phyloP scores from a whole-genome alignment of 306 rosid species.

The Datisca glomerata region DNA sequence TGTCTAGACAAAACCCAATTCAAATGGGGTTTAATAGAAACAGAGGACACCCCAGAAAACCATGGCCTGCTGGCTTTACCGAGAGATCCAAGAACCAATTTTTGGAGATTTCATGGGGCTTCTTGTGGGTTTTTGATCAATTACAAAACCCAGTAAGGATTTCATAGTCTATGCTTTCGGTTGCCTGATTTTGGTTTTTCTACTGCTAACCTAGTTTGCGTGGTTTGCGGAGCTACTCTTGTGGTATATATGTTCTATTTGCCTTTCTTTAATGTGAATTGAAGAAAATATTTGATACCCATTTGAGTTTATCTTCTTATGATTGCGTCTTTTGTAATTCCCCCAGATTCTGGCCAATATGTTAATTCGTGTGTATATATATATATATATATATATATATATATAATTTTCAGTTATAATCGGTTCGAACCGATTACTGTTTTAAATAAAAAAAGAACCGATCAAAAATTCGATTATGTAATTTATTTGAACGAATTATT shows the following conservation, averaged over 20 bases:
- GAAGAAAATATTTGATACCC: too few species aligned
- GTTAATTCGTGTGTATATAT: too few species aligned
- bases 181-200: slow-evolving; percentile 8
- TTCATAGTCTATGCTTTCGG: slow-evolving; percentile 4
- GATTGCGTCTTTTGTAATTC: background rate
- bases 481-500: too few species aligned
- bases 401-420: too few species aligned
- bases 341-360: background rate
- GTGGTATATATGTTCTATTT: background rate
- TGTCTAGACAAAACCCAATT: slow-evolving; percentile 34
- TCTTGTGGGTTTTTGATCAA: slow-evolving; percentile 25
- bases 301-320: background rate
- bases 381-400: too few species aligned
- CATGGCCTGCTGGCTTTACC: slow-evolving; percentile 3
- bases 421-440: too few species aligned
- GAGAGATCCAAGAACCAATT: slow-evolving; percentile 23
- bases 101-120: slow-evolving; percentile 28
- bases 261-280: too few species aligned
- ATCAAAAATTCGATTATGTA: too few species aligned
- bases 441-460: too few species aligned
- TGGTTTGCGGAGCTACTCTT: background rate
- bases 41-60: slow-evolving; percentile 11
- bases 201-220: background rate
- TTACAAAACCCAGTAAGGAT: slow-evolving; percentile 35
- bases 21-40: slow-evolving; percentile 7